Evolutionary conservation across 495 filamentous ascomycete genomes (phyloP), one percentile per base, ranked within the genome.

Genomic region (Aspergillus wentii): DNA sequence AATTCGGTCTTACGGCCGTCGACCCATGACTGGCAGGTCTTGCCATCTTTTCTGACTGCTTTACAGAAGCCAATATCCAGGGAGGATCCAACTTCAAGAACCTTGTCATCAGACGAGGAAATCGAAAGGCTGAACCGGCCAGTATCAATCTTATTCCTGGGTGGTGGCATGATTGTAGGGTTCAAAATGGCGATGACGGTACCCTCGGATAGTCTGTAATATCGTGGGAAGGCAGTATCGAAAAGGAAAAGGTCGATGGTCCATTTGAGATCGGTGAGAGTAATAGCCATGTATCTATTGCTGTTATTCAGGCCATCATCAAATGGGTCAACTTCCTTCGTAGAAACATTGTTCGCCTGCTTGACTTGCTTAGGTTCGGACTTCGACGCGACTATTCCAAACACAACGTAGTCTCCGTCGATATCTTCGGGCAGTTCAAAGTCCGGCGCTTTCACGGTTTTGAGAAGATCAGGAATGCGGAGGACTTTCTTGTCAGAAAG

Each of bases 101-200:
- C 72, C 0, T 81, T 90, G 44, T 99, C 92, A 25, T 85, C 82
- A 25, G 85, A 87, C 35, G 79, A 86, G 30, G 82, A 82, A 36
- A 99, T 73, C 1, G 83, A 79, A 17, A 99, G 70, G 23, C 82
- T 86, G 58, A 96, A 99, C 17, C 76, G 71, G 17, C 87, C 86
- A 4, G 85, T 90, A 39, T 86, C 84, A 10, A 80, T 68, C 35
- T 79, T 79, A 10, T 74, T 69, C 2, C 75, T 75, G 0, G 80
- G 80, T 2, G 94, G 94, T 7, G 90, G 86, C 76, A 99, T 82
- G 47, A 97, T 83, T 2, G 63, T 79, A 0, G 94, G 92, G 48
- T 97, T 99, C n/a, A 99, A 68, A 23, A 99, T 83, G 6, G 94
- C 92, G 35, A 99, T 71, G 2, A 97, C 69, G 0, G 86, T 94